These are phyloP conservation scores for Ogataea saltuana DNA, from an alignment of 805 yeast genomes.

Conservation along the genomic window DNA sequence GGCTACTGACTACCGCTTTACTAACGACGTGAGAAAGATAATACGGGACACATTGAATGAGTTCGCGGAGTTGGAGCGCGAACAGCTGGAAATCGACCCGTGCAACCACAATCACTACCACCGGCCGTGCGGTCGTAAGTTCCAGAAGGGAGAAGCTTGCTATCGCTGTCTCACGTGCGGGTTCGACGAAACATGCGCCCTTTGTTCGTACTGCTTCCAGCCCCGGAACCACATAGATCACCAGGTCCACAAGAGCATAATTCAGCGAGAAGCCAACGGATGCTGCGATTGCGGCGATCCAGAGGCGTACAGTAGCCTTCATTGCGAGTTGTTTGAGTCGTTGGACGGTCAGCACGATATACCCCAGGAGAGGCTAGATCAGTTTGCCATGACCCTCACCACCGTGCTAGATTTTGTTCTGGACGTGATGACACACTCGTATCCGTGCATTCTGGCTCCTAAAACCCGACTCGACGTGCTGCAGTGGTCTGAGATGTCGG, in stretches of 20 bases:
- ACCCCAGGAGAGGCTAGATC: conserved; percentile 40
- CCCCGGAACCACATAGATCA: conserved; percentile 73
- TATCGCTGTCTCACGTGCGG: conserved; percentile 77
- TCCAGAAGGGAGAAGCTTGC: conserved; percentile 78
- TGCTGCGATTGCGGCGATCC: conserved; percentile 90
- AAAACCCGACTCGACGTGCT: conserved; percentile 24
- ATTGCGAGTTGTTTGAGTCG: conserved; percentile 45
- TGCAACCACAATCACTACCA: conserved; percentile 48
- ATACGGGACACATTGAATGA: conserved; percentile 41
- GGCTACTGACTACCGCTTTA: conserved; percentile 35
- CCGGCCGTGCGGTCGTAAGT: conserved; percentile 72
- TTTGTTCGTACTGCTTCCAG: conserved; percentile 76
- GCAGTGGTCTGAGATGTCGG: conserved; percentile 29
- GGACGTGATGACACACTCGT: conserved; percentile 57
- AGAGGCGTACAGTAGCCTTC: conserved; percentile 69
- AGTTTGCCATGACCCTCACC: conserved; percentile 45
- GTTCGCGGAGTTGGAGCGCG: conserved; percentile 14
- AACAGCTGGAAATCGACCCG: conserved; percentile 26
- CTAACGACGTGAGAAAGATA: conserved; percentile 31
- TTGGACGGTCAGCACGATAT: conserved; percentile 25
- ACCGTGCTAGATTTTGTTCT: conserved; percentile 57
- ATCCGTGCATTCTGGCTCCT: conserved; percentile 38
- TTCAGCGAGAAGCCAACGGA: conserved; percentile 69
- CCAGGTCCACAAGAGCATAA: conserved; percentile 61
- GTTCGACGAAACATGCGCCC: conserved; percentile 78